Base-by-base conservation (phyloP, 164 flowering plant species). In the Nymphaea colorata region DNA sequence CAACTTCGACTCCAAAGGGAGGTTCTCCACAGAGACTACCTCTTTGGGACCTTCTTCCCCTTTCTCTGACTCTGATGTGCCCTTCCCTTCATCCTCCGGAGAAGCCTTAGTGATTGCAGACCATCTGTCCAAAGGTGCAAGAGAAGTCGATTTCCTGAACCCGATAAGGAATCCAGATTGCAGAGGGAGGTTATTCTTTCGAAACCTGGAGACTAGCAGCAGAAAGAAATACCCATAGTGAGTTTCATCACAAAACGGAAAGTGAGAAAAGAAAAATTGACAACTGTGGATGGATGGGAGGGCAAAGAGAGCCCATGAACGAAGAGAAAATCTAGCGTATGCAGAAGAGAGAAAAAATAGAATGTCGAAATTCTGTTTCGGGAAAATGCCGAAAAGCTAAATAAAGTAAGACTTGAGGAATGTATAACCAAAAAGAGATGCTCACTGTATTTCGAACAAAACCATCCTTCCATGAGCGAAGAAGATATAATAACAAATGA, bases 1-100 rank as follows among this genome's bases (percentile, higher is more conserved):
- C 71, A 75, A 67, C 86, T 91, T 89, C 15, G 98, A 89, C 67
- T 93, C 93, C 78, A 90, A 66, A 2, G 96, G 91, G 55, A 90
- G 87, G 44, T 85, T 83, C 71, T 87, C 90, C 45, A 89, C 78
- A 2, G 91, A 66, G 14, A 78, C 81, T 11, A 57, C 74, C 59
- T 77, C 84, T 55, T 77, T 80, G 36, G 75, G 71, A 4, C 59
- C 67, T 63, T 78, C 86, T 41, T 74, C 55, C 4, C 79, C 61
- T 43, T 75, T 51, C 25, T 73, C 78, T 5, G 65, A 68, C 67
- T 67, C 64, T 12, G 45, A 77, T 5, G 79, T 43, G 44, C 65
- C 79, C 57, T 64, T 41, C 59, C 76, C 90, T 72, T 74, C 84
- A 62, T 51, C 43, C 11, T 77, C 84, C 3, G 86, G 70, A 43